These are phyloP conservation scores for Salix suchowensis DNA, from an alignment of 345 rosid species.

Conservation along the genomic window DNA sequence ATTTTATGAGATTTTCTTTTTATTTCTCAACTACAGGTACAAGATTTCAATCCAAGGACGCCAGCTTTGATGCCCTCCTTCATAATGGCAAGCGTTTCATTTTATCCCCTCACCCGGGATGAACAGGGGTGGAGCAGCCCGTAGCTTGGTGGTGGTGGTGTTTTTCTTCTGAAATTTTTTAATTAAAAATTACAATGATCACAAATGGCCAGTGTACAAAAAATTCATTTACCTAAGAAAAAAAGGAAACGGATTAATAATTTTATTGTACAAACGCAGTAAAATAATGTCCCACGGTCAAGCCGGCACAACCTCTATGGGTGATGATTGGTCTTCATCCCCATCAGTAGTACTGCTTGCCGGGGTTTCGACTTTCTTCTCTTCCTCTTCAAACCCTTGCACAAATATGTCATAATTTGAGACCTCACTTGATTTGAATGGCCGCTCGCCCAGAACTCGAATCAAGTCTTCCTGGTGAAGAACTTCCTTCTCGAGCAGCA, in stretches of 20 bases:
- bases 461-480: conserved; percentile 73
- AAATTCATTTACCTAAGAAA: neutral
- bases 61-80: too few relatives aligned
- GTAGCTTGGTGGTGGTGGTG: neutral
- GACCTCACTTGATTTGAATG: conserved; percentile 56
- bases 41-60: too few relatives aligned
- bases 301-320: conserved; percentile 14
- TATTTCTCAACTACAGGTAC: too few relatives aligned
- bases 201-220: conserved; percentile 2
- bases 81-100: too few relatives aligned
- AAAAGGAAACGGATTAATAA: neutral
- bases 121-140: too few relatives aligned
- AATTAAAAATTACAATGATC: neutral
- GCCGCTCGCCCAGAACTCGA: conserved; percentile 72
- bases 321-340: conserved; percentile 47
- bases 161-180: too few relatives aligned
- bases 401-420: conserved; percentile 75
- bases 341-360: conserved; percentile 19
- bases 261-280: conserved; percentile 3
- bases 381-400: conserved; percentile 60
- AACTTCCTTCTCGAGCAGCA: conserved; percentile 82
- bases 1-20: too few relatives aligned
- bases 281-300: neutral
- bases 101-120: too few relatives aligned
- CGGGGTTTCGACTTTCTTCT: conserved; percentile 8